Conservation (phyloP, 2,329 filamentous ascomycete species). For the Bipolaris gigantea region DNA sequence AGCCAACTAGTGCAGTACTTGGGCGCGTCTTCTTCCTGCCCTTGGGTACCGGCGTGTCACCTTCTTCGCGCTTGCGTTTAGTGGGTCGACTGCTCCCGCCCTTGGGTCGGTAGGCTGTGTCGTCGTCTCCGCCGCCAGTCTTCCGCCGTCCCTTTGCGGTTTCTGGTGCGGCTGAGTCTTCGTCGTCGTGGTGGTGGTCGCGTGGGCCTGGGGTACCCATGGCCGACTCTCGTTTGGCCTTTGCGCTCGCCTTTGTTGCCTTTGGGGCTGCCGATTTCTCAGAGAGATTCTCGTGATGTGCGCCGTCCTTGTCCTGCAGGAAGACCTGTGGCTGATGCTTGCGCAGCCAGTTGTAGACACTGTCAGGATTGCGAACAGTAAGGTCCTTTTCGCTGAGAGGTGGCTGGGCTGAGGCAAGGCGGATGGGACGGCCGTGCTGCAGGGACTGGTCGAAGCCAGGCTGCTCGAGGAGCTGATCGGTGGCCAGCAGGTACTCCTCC, state of each 20-base stretch:
- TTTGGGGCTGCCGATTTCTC: conserved; percentile 37
- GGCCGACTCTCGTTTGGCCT: conserved; percentile 38
- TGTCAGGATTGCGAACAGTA: conserved; percentile 77
- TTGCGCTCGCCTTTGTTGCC: conserved; percentile 31
- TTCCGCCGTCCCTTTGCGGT: conserved; percentile 29
- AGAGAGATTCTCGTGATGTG: conserved; percentile 44
- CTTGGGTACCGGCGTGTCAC: conserved; percentile 30
- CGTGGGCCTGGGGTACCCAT: conserved; percentile 41
- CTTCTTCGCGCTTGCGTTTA: conserved; percentile 50
- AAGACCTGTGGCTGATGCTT: conserved; percentile 83
- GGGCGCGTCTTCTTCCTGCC: conserved; percentile 40
- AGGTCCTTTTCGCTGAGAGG: conserved; percentile 53
- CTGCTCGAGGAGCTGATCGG: conserved; percentile 58
- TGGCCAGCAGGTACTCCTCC: conserved; percentile 70
- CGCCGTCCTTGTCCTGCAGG: conserved; percentile 67
- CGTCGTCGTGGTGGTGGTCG: conserved; percentile 47
- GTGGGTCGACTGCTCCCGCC: conserved; percentile 48
- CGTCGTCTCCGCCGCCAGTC: conserved; percentile 45
- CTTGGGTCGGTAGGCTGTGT: conserved; percentile 53
- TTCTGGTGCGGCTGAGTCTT: conserved; percentile 44
- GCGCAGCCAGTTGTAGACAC: conserved; percentile 93
- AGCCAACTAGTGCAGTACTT: conserved; percentile 22
- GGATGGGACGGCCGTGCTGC: conserved; percentile 45
- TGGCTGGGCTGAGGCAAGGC: conserved; percentile 45
- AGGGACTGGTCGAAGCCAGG: conserved; percentile 57